Base-by-base conservation (phyloP, 2,329 filamentous ascomycete genomes). In the Coniochaeta ligniaria region DNA sequence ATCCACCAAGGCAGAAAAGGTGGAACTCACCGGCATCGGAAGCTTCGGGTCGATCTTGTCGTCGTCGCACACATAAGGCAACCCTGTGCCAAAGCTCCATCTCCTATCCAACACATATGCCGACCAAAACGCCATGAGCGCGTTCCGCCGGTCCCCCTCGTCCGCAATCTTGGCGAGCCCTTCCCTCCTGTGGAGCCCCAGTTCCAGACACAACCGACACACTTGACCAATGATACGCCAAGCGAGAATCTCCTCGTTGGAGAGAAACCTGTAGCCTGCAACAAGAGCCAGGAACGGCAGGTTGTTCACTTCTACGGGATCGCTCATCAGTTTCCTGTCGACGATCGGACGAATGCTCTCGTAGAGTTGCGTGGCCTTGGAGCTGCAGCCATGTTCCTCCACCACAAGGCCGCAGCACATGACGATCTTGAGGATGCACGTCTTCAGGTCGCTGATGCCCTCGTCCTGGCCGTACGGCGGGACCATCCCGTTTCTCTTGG, bases 171-270 rank as follows among this genome's bases (percentile, higher is more conserved):
- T 84, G 59, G 86, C 77, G 61, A 96, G 80, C 0, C 88, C 90
- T 64, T 91, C 88, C 60, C 85, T 83, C 47, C 91, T 84, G 75
- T 96, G 91, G n/a, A 96, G 80, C 2, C 92, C 93, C 62, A 96
- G 78, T 71, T 92, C 90, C 31, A 92, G 76, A 64, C 91, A 96
- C 72, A 95, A 82, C 5, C 92, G 83, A 16, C 89, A 85, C 3
- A 92, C 90, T 63, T 96, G 82, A 1, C 93, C 93, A 70, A 96
- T 93, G 52, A 95, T 82, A 14, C 93, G 85, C 88, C 94, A 97
- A 0, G 92, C 90, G 59, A 95, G 82, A 3, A 89, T 82, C 72
- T 97, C 93, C 64, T 96, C 91, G 66, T 94, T 92, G 43, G 85
- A 86, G 58, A 96, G 85, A 69, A 96, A 97, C 65, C 94, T 84